Evolutionary conservation across 1,139 yeast species (phyloP).

Genomic region (Torulaspora pretoriensis): DNA sequence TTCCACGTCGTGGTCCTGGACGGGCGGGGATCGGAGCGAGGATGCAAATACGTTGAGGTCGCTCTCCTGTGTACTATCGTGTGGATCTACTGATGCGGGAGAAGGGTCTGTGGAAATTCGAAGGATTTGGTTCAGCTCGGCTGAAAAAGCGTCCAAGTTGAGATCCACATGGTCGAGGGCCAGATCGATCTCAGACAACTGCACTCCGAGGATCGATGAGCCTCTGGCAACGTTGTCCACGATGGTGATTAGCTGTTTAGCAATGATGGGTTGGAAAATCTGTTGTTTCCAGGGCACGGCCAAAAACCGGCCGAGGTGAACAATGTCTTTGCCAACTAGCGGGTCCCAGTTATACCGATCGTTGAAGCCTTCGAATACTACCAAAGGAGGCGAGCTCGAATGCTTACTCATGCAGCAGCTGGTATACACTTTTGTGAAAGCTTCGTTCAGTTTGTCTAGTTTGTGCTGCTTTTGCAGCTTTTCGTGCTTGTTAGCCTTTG

Average conservation of each 20-base stretch:
- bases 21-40: constrained; percentile 12
- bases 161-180: constrained; percentile 10
- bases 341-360: constrained; percentile 25
- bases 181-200: constrained; percentile 10
- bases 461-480: constrained; percentile 12
- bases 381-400: constrained; percentile 13
- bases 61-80: constrained; percentile 10
- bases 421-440: constrained; percentile 11
- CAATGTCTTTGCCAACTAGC: constrained; percentile 12
- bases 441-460: constrained; percentile 13
- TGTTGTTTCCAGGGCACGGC: constrained; percentile 25
- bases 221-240: constrained; percentile 11
- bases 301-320: constrained; percentile 15
- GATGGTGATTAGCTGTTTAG: constrained; percentile 10
- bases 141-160: constrained; percentile 7
- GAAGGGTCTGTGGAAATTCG: constrained; percentile 10
- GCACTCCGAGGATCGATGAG: constrained; percentile 13
- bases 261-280: constrained; percentile 15
- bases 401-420: constrained; percentile 4
- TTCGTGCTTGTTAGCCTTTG: constrained; percentile 12
- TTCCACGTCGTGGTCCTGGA: constrained; percentile 4
- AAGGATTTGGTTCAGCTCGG: constrained; percentile 7
- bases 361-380: constrained; percentile 25
- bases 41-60: constrained; percentile 12
- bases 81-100: constrained; percentile 5